Evolutionary conservation across 495 filamentous ascomycete genomes (phyloP).

Genomic region (Penicillium crystallinum): DNA sequence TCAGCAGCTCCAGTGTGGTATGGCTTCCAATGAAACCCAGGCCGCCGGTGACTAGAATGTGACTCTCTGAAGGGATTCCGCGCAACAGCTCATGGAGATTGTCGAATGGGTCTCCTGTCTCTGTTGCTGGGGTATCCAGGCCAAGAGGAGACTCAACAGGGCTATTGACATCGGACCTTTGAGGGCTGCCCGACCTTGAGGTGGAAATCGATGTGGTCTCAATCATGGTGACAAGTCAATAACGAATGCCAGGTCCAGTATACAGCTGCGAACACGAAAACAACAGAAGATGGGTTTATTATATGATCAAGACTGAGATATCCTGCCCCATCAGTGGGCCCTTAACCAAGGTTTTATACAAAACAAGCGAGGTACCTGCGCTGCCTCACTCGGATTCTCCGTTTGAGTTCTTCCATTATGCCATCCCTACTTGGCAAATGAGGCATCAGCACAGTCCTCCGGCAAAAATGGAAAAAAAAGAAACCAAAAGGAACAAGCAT

Average conservation of each 20-base stretch:
- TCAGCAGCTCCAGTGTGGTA: slow-evolving; percentile 57
- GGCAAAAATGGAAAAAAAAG: slow-evolving; percentile 18
- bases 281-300: background rate
- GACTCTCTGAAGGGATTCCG: slow-evolving; percentile 29
- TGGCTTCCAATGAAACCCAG: slow-evolving; percentile 64
- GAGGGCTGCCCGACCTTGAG: slow-evolving; percentile 31
- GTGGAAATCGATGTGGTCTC: background rate
- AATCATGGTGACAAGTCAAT: background rate
- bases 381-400: slow-evolving; percentile 10
- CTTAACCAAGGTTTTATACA: slow-evolving; percentile 18
- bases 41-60: slow-evolving; percentile 60
- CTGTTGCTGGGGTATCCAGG: slow-evolving; percentile 39
- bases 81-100: slow-evolving; percentile 33
- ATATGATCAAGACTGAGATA: slow-evolving; percentile 2
- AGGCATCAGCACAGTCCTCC: slow-evolving; percentile 8
- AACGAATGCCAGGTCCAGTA: background rate
- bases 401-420: slow-evolving; percentile 16
- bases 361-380: slow-evolving; percentile 7
- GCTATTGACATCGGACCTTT: slow-evolving; percentile 30
- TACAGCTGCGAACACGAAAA: background rate
- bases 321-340: background rate
- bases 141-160: slow-evolving; percentile 30
- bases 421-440: slow-evolving; percentile 9
- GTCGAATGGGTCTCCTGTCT: slow-evolving; percentile 38
- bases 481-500: slow-evolving; percentile 13